These are phyloP conservation scores for Epichloe gansuensis DNA, from an alignment of 2,329 filamentous ascomycete species.

Conservation along the genomic window DNA sequence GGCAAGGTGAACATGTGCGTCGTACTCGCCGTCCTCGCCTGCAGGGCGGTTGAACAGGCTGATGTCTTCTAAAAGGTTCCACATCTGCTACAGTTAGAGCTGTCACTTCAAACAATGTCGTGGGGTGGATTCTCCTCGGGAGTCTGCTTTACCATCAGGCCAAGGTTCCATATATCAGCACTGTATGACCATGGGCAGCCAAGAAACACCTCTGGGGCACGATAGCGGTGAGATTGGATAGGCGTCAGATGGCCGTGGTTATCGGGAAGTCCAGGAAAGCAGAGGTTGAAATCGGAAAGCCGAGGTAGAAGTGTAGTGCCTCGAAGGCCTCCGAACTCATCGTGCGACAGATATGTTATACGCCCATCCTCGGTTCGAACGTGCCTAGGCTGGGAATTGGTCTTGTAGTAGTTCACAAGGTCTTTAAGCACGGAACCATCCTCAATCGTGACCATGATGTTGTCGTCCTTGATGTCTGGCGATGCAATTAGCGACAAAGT, in stretches of 20 bases:
- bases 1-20: conserved; percentile 13
- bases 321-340: conserved; percentile 9
- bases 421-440: conserved; percentile 7
- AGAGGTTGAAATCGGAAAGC: conserved; percentile 11
- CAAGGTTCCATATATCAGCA: conserved; percentile 13
- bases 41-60: conserved; percentile 10
- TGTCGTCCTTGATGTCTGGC: conserved; percentile 13
- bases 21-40: conserved; percentile 12
- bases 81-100: conserved; percentile 11
- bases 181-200: conserved; percentile 12
- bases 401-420: conserved; percentile 2
- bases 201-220: conserved; percentile 14
- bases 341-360: conserved; percentile 8
- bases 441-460: conserved; percentile 14
- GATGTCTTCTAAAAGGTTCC: conserved; percentile 12
- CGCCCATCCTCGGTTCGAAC: conserved; percentile 7
- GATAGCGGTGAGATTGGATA: conserved; percentile 13
- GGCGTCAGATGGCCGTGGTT: conserved; percentile 7
- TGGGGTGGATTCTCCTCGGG: neutral
- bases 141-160: conserved; percentile 9
- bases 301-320: conserved; percentile 7
- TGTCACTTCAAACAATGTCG: neutral
- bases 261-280: conserved; percentile 7
- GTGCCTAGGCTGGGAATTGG: conserved; percentile 4
- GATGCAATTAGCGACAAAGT: neutral